Evolutionary conservation across 345 rosid species (phyloP).

Genomic region (Psidium guajava): DNA sequence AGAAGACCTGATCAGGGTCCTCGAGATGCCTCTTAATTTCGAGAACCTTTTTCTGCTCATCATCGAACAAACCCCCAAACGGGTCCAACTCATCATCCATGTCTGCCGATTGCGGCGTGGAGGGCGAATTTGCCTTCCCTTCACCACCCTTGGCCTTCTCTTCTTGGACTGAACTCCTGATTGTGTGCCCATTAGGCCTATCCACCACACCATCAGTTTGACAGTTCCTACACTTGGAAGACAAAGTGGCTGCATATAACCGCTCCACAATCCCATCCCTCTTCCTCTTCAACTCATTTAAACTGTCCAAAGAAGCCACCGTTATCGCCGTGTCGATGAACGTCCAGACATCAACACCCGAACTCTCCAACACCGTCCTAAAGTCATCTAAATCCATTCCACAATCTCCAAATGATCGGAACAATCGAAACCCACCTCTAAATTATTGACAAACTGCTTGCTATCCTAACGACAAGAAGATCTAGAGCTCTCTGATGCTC

Average conservation of each 20-base stretch:
- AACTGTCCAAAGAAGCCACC: slow-evolving; percentile 65
- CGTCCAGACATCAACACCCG: slow-evolving; percentile 89
- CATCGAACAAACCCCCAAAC: slow-evolving; percentile 85
- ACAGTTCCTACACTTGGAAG: slow-evolving; percentile 48
- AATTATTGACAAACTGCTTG: background rate
- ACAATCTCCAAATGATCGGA: background rate
- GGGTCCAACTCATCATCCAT: slow-evolving; percentile 64
- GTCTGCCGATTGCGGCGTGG: slow-evolving; percentile 39
- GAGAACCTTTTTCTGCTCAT: slow-evolving; percentile 70
- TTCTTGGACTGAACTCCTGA: background rate
- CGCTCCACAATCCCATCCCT: slow-evolving; percentile 82
- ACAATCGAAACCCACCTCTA: background rate
- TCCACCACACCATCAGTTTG: slow-evolving; percentile 19
- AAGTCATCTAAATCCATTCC: slow-evolving; percentile 85
- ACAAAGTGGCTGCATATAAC: slow-evolving; percentile 53
- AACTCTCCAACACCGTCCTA: slow-evolving; percentile 56
- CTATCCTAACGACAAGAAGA: background rate
- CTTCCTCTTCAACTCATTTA: slow-evolving; percentile 50
- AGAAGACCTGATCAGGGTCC: slow-evolving; percentile 75
- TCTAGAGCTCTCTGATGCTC: background rate
- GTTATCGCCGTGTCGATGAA: slow-evolving; percentile 77
- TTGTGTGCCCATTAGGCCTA: slow-evolving; percentile 16
- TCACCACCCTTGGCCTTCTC: slow-evolving; percentile 6
- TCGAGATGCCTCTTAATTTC: slow-evolving; percentile 85
- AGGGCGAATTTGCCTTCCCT: slow-evolving; percentile 16